phyloP scores from a whole-genome alignment of 75 land plant species.

The Picea glauca region DNA sequence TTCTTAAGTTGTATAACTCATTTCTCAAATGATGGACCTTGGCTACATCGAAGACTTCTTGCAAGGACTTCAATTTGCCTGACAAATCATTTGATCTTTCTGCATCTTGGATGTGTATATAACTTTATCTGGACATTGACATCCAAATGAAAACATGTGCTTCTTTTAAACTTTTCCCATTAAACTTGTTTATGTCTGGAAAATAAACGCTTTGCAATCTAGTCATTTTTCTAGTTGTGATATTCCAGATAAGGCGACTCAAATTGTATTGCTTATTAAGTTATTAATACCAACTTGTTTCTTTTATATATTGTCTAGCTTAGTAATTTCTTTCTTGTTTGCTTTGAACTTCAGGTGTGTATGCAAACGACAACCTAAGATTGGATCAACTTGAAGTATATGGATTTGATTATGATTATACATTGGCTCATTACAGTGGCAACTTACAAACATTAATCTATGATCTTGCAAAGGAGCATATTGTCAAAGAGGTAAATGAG shows the following conservation, averaged over 20 bases:
- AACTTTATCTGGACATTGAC: no score
- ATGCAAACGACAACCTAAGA: constrained; percentile 83
- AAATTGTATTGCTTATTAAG: not conserved
- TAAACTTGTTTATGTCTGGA: no score
- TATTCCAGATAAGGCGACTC: not conserved
- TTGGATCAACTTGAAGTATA: constrained; percentile 76
- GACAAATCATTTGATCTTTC: no score
- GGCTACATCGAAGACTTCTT: no score
- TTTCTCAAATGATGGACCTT: no score
- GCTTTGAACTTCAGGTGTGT: constrained; percentile 55
- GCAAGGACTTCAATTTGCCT: no score
- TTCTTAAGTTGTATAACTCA: no score
- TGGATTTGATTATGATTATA: constrained; percentile 98
- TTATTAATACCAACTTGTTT: not conserved
- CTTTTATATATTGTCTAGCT: not conserved
- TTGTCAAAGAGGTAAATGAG: constrained; percentile 86
- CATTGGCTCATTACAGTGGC: constrained; percentile 82
- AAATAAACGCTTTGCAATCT: not conserved
- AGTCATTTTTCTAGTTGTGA: not conserved
- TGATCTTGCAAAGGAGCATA: constrained; percentile 83
- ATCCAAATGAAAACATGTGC: no score
- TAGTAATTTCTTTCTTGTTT: not conserved
- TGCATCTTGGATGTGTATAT: no score
- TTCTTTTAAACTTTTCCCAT: no score
- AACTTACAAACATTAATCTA: constrained; percentile 78